Evolutionary conservation across 2,329 filamentous ascomycete species (phyloP).

Genomic region (Hirsutella minnesotensis): DNA sequence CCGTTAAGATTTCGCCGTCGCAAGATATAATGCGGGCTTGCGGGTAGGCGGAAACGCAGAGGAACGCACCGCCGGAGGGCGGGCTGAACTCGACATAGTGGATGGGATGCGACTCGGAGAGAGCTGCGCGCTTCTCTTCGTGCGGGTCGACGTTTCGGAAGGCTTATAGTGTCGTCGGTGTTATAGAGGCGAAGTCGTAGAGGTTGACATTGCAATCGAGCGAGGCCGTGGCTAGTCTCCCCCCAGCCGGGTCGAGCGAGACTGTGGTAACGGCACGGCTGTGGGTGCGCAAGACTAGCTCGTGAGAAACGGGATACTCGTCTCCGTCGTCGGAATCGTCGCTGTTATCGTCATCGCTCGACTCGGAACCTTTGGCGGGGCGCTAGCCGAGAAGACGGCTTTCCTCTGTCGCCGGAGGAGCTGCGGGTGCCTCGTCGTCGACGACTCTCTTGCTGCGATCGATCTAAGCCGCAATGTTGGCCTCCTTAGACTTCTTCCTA

Average conservation of each 20-base stretch:
- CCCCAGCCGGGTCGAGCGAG: conserved; percentile 74
- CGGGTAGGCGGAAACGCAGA: conserved; percentile 79
- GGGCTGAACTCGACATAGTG: conserved; percentile 82
- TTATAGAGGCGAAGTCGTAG: conserved; percentile 93
- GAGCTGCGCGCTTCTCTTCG: conserved; percentile 54
- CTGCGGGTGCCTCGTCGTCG: conserved; percentile 2
- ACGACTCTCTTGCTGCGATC: conserved; percentile 58
- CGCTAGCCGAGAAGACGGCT: conserved; percentile 2
- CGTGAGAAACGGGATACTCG: conserved; percentile 85
- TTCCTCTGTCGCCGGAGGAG: neutral
- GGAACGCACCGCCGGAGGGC: conserved; percentile 63
- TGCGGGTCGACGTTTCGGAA: conserved; percentile 90
- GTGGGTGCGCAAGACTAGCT: conserved; percentile 86
- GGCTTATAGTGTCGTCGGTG: conserved; percentile 81
- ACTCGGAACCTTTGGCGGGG: neutral
- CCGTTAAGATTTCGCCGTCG: conserved; percentile 74
- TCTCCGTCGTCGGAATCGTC: conserved; percentile 63
- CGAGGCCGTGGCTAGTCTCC: conserved; percentile 78
- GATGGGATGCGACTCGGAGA: conserved; percentile 76
- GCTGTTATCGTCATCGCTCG: conserved; percentile 15
- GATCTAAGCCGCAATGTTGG: conserved; percentile 71
- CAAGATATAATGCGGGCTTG: conserved; percentile 83
- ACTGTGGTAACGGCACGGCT: conserved; percentile 76
- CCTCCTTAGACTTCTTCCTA: conserved; percentile 65
- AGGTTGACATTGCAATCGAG: conserved; percentile 86